phyloP scores from a whole-genome alignment of 805 yeast species.

The Myxozyma geophila region DNA sequence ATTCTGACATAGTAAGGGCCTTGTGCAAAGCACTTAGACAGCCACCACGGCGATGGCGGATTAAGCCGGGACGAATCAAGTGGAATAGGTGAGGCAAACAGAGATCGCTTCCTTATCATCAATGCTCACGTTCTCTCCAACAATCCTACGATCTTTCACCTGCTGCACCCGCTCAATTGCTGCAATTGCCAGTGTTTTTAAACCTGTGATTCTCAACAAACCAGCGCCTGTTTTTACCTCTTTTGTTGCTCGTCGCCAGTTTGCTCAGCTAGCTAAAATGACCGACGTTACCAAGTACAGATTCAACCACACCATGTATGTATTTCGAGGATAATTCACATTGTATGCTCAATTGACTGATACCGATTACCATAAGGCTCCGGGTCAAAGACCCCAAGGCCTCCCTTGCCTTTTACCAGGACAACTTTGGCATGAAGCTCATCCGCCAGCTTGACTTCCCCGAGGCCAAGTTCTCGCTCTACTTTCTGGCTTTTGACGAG shows the following conservation, averaged over 20 bases:
- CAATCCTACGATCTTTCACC: neutral
- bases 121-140: too few species aligned
- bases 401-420: conserved; percentile 72
- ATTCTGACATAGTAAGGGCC: too few species aligned
- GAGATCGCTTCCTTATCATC: too few species aligned
- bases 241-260: conserved; percentile 7
- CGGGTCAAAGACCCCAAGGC: conserved; percentile 81
- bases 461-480: conserved; percentile 64
- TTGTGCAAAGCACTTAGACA: too few species aligned
- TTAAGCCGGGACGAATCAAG: too few species aligned
- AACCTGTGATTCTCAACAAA: neutral
- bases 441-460: conserved; percentile 58
- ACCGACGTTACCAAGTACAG: conserved; percentile 40
- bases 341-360: neutral
- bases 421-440: conserved; percentile 73
- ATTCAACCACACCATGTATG: conserved; percentile 55
- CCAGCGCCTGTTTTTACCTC: neutral
- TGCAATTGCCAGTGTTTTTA: neutral
- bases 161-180: too few species aligned
- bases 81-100: too few species aligned
- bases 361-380: conserved; percentile 52
- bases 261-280: conserved; percentile 28
- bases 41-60: too few species aligned
- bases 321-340: neutral
- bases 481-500: conserved; percentile 65